Evolutionary conservation across 768 basidiomycete genomes (phyloP).

Genomic region (Strobilomyces confusus): DNA sequence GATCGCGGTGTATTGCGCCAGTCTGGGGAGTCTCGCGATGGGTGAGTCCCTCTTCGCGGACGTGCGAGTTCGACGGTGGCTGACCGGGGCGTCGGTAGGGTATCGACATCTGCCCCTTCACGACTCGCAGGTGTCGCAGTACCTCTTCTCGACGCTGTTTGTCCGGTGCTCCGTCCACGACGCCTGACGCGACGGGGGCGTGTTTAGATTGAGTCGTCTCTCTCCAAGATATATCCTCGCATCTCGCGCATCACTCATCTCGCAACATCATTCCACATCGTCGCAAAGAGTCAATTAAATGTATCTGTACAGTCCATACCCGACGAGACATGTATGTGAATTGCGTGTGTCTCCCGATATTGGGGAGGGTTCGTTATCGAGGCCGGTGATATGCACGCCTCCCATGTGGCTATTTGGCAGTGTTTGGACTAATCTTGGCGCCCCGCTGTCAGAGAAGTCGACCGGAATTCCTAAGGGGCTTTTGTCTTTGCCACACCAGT

Average conservation of each 20-base stretch:
- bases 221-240: not conserved
- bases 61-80: not conserved
- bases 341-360: no score
- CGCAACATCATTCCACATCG: not conserved
- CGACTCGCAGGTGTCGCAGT: conserved; percentile 82
- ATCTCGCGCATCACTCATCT: not conserved
- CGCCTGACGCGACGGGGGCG: conserved; percentile 2
- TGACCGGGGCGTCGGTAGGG: conserved; percentile 42
- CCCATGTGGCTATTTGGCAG: no score
- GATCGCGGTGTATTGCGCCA: conserved; percentile 70
- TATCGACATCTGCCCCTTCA: conserved; percentile 89
- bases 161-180: conserved; percentile 56
- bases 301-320: not conserved
- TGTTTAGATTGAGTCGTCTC: not conserved
- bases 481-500: no score
- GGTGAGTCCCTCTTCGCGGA: conserved; percentile 41
- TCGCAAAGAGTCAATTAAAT: not conserved
- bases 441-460: no score
- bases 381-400: no score
- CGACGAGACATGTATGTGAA: no score
- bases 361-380: no score
- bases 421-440: no score
- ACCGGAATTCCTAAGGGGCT: no score
- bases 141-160: conserved; percentile 92
- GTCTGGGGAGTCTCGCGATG: conserved; percentile 65